These are phyloP conservation scores for Colletotrichum sp. DNA, from an alignment of 2,329 filamentous ascomycete species.

Conservation along the genomic window DNA sequence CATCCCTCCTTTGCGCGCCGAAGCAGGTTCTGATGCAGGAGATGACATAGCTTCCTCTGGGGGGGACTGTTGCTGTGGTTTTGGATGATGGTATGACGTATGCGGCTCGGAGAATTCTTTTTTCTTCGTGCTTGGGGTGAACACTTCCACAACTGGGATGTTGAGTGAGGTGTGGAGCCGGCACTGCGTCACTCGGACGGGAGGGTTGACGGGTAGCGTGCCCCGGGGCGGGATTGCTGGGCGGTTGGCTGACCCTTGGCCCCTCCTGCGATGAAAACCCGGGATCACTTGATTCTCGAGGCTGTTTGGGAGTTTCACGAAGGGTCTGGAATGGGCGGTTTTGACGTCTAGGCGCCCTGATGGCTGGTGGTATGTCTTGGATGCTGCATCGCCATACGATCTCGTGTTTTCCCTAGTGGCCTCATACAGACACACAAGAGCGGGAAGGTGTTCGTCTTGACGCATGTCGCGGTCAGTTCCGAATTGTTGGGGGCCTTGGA, in stretches of 20 bases:
- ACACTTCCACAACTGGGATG: not conserved
- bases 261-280: not conserved
- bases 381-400: not conserved
- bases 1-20: not conserved
- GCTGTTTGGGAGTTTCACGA: not conserved
- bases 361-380: not conserved
- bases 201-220: slow-evolving; percentile 5
- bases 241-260: not conserved
- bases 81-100: slow-evolving; percentile 8
- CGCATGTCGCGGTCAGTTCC: not conserved
- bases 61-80: not conserved
- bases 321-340: slow-evolving; percentile 6
- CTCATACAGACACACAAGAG: not conserved
- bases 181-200: slow-evolving; percentile 14
- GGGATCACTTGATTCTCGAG: not conserved
- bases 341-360: not conserved
- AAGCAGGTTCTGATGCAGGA: slow-evolving; percentile 10
- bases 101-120: slow-evolving; percentile 11
- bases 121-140: not conserved
- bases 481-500: not conserved
- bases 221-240: not conserved
- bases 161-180: slow-evolving; percentile 3
- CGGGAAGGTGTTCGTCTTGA: not conserved
- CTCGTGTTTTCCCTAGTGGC: not conserved
- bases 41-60: slow-evolving; percentile 8